Evolutionary conservation across 169 alveolate genomes (phyloP), one percentile per base, ranked within the genome.

Genomic region (Theileria orientalis): DNA sequence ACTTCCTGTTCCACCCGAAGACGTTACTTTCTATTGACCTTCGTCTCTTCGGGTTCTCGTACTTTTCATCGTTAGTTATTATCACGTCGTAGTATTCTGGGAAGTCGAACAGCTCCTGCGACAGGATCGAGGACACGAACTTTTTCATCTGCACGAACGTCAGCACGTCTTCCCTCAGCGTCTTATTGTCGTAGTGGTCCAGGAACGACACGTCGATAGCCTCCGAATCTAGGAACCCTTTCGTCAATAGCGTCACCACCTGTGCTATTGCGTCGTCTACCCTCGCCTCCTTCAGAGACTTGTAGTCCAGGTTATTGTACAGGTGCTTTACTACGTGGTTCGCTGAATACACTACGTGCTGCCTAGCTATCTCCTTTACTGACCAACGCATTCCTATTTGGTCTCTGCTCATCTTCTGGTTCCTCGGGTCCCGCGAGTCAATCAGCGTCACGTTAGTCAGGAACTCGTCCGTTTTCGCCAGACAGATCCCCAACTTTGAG

Each of bases 11-110:
- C 83, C 83, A 69, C 9, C 83, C 83, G 30, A 7, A 21, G 2
- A 63, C n/a, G 7, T 29, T 29, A 30, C 25, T 46, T 0, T 63
- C 44, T 0, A 14, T 33, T 6, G 23, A n/a, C 19, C 60, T 40
- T 14, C 21, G 19, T 1, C 19, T 33, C 8, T 19, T 30, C 21
- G 29, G 60, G 9, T 30, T 66, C 51, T 40, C 46, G 47, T 29
- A 79, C 78, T 19, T 70, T 9, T 46, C 73, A 46, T 79, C 87
- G 60, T 70, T 19, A 14, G 87, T 79, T 25, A 79, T 62, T 41
- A 79, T 57, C n/a, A 64, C 87, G 56, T 71, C 37, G 59, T 68
- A 79, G 64, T 79, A 79, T 79, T 79, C 78, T 9, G 87, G 87
- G 69, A 73, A 79, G 30, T 70, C 78, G 14, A 35, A 51, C 35